phyloP scores from a whole-genome alignment of 2,329 filamentous ascomycete genomes.

The Ophiostoma fasciatum region DNA sequence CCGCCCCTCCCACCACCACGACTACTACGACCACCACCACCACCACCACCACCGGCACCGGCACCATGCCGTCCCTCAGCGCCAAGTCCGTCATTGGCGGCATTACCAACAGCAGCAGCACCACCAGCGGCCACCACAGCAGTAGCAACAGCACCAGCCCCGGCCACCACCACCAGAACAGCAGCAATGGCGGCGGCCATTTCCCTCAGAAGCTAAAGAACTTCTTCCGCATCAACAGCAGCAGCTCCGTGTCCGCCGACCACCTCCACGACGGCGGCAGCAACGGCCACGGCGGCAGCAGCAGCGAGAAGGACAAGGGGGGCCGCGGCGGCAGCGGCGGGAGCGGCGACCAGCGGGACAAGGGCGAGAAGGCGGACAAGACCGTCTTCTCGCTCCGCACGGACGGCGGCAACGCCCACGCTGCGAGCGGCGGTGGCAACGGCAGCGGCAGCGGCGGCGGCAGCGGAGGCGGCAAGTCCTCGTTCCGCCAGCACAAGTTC shows the following conservation, averaged over 20 bases:
- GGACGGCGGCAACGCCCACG: neutral
- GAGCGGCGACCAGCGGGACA: slow-evolving; percentile 11
- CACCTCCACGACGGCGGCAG: slow-evolving; percentile 5
- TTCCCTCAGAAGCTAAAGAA: slow-evolving; percentile 56
- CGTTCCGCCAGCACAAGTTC: slow-evolving; percentile 75
- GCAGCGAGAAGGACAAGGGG: slow-evolving; percentile 17
- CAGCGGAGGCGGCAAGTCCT: slow-evolving; percentile 33
- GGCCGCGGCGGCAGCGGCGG: slow-evolving; percentile 22
- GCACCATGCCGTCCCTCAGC: slow-evolving; percentile 26
- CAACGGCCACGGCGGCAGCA: slow-evolving; percentile 21
- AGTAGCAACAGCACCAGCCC: slow-evolving; percentile 3
- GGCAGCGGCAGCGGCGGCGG: slow-evolving; percentile 5
- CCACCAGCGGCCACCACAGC: slow-evolving; percentile 1
- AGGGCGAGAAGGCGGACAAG: neutral
- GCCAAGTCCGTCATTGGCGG: slow-evolving; percentile 30
- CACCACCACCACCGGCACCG: no score
- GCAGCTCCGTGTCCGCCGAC: slow-evolving; percentile 12
- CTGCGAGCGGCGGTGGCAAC: slow-evolving; percentile 1
- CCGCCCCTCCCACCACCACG: no score
- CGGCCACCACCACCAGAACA: slow-evolving; percentile 30
- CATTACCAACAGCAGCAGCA: slow-evolving; percentile 39
- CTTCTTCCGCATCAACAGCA: slow-evolving; percentile 54
- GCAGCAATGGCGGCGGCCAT: slow-evolving; percentile 39
- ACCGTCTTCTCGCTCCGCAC: slow-evolving; percentile 4
- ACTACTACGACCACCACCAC: no score